Percentiles rank a stretch among this genome's conserved stretches.
Evolutionary conservation across 805 yeast genomes (phyloP).

Genomic region (Wickerhamiella spandovensis): DNA sequence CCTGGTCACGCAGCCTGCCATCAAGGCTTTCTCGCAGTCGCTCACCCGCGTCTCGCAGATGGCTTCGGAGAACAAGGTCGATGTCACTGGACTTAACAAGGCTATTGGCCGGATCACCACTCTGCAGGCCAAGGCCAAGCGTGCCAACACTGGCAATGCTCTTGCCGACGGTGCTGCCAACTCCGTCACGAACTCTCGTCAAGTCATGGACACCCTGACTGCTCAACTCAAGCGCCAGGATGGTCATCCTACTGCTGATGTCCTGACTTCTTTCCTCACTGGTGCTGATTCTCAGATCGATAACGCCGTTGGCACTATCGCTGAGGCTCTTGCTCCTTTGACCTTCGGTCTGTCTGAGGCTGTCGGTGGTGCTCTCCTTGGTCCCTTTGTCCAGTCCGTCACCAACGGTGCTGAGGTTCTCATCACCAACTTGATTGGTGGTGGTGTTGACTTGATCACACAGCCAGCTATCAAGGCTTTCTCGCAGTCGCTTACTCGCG

Average conservation of each 20-base stretch:
- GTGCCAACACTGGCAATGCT: slow-evolving; percentile 4
- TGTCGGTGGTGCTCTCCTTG: slow-evolving; percentile 6
- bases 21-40: slow-evolving; percentile 8
- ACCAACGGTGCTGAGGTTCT: slow-evolving; percentile 17
- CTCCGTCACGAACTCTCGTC: slow-evolving; percentile 14
- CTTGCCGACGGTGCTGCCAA: slow-evolving; percentile 9
- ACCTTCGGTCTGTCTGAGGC: slow-evolving; percentile 4
- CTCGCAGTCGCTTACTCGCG: background rate
- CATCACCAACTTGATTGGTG: slow-evolving; percentile 10
- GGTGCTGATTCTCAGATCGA: slow-evolving; percentile 26
- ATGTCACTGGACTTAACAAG: slow-evolving; percentile 3
- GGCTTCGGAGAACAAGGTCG: slow-evolving; percentile 12
- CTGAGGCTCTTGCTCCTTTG: slow-evolving; percentile 4
- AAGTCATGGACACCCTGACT: slow-evolving; percentile 14
- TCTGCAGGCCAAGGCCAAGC: background rate
- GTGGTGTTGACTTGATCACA: slow-evolving; percentile 10
- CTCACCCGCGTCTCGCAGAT: slow-evolving; percentile 9
- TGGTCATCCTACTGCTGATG: slow-evolving; percentile 17
- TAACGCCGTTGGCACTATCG: slow-evolving; percentile 18
- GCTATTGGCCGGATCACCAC: background rate
- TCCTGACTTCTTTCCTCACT: slow-evolving; percentile 17
- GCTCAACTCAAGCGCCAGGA: slow-evolving; percentile 10
- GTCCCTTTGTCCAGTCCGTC: slow-evolving; percentile 17
- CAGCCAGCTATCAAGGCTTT: slow-evolving; percentile 1
- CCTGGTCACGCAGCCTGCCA: slow-evolving; percentile 13